Evolutionary conservation across 2,329 filamentous ascomycete genomes (phyloP).

Genomic region (Elsinoe ampelina): DNA sequence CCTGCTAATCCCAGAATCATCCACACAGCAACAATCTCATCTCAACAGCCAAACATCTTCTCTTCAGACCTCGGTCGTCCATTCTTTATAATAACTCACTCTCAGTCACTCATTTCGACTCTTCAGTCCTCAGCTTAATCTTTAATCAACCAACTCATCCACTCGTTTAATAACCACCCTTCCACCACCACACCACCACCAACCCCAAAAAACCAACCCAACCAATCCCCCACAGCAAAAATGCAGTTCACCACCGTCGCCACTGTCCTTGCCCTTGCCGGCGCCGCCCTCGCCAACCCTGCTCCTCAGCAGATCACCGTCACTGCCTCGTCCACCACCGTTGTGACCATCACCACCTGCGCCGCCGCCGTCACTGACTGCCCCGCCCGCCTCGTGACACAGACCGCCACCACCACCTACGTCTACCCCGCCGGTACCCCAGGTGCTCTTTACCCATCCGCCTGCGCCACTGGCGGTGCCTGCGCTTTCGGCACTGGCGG

Average conservation of each 20-base stretch:
- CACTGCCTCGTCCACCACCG: conserved; percentile 15
- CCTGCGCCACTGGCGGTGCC: conserved; percentile 9
- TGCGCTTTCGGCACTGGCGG: conserved; percentile 13
- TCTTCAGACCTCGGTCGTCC: conserved; percentile 25
- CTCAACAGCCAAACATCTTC: conserved; percentile 13
- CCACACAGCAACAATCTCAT: conserved; percentile 13
- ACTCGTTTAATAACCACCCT: conserved; percentile 13
- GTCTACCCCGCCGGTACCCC: conserved; percentile 15
- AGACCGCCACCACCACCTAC: conserved; percentile 13
- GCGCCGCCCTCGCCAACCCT: conserved; percentile 16
- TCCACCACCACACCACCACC: background rate
- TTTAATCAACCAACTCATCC: conserved; percentile 14
- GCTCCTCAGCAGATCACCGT: conserved; percentile 13
- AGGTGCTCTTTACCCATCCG: conserved; percentile 11
- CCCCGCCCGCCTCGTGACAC: conserved; percentile 14
- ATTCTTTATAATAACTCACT: conserved; percentile 21
- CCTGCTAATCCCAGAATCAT: conserved; percentile 11
- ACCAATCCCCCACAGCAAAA: conserved; percentile 17
- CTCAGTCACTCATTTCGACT: conserved; percentile 21
- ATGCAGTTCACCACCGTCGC: conserved; percentile 25
- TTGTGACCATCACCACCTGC: conserved; percentile 16
- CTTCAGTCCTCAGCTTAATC: conserved; percentile 15
- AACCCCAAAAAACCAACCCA: conserved; percentile 17
- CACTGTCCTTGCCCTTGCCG: conserved; percentile 22
- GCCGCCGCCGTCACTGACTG: conserved; percentile 16